These are phyloP conservation scores for Serendipita sp. DNA, from an alignment of 768 basidiomycete genomes.

Conservation along the genomic window DNA sequence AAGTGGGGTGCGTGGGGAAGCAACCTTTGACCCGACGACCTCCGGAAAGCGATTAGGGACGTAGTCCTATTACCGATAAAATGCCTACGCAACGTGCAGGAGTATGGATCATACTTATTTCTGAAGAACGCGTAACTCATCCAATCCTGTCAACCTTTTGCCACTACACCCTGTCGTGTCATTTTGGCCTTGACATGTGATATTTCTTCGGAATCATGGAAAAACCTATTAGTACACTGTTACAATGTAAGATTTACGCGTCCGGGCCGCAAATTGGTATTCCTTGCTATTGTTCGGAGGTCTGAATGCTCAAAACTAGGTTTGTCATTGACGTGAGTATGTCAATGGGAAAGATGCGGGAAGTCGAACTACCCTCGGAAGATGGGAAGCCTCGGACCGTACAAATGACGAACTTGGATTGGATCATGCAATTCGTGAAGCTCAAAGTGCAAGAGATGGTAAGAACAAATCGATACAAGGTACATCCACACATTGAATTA, in stretches of 20 bases:
- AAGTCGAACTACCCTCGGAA: conserved; percentile 38
- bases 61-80: not conserved
- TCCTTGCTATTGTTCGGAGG: not conserved
- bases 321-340: conserved; percentile 80
- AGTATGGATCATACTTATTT: conserved; percentile 27
- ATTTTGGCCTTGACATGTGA: conserved; percentile 1
- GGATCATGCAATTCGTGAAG: conserved; percentile 73
- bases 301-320: not conserved
- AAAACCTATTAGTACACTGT: conserved; percentile 48
- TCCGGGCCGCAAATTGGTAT: not conserved
- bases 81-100: conserved; percentile 74
- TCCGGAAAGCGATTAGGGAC: too few relatives aligned
- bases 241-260: conserved; percentile 34
- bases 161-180: not conserved
- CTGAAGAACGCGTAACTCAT: not conserved
- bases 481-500: not conserved
- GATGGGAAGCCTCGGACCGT: conserved; percentile 35
- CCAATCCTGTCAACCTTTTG: not conserved
- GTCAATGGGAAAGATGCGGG: conserved; percentile 58
- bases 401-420: conserved; percentile 64
- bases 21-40: too few relatives aligned
- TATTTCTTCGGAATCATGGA: conserved; percentile 10
- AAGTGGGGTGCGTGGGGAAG: too few relatives aligned
- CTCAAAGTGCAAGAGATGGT: conserved; percentile 89
- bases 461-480: not conserved